phyloP scores from a whole-genome alignment of 1,284 basidiomycete genomes.

The Mycena citricolor region DNA sequence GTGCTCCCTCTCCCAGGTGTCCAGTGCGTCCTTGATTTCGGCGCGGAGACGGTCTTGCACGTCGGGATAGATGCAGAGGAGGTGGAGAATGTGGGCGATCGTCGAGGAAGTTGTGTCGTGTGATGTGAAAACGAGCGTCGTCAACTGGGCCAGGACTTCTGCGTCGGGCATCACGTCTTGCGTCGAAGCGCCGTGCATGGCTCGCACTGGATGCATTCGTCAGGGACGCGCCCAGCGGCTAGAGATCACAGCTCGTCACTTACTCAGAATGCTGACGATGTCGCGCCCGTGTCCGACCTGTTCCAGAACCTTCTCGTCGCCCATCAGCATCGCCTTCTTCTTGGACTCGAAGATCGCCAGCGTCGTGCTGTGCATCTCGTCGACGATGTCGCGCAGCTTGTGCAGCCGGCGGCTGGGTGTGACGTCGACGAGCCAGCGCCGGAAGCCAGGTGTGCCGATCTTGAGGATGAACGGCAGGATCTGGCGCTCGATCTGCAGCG shows the following conservation, averaged over 20 bases:
- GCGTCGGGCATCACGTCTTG: conserved; percentile 9
- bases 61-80: conserved; percentile 21
- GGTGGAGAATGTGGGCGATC: conserved; percentile 24
- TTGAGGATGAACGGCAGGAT: not conserved
- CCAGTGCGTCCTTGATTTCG: conserved; percentile 21
- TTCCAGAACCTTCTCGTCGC: conserved; percentile 1
- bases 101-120: conserved; percentile 28
- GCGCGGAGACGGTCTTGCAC: conserved; percentile 25
- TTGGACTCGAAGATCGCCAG: not conserved
- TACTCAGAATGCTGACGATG: conserved; percentile 1
- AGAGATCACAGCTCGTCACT: not conserved
- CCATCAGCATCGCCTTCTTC: not conserved
- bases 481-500: not conserved
- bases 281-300: conserved; percentile 5
- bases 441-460: not conserved
- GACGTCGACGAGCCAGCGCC: not conserved
- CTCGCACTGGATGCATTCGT: no score
- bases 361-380: not conserved
- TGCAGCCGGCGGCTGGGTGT: not conserved
- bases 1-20: conserved; percentile 9
- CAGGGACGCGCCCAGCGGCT: not conserved
- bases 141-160: conserved; percentile 20
- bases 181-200: not conserved
- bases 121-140: conserved; percentile 26
- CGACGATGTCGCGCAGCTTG: not conserved